Conservation (phyloP, 1,139 yeast genomes). For the Magnusiomyces sp. region DNA sequence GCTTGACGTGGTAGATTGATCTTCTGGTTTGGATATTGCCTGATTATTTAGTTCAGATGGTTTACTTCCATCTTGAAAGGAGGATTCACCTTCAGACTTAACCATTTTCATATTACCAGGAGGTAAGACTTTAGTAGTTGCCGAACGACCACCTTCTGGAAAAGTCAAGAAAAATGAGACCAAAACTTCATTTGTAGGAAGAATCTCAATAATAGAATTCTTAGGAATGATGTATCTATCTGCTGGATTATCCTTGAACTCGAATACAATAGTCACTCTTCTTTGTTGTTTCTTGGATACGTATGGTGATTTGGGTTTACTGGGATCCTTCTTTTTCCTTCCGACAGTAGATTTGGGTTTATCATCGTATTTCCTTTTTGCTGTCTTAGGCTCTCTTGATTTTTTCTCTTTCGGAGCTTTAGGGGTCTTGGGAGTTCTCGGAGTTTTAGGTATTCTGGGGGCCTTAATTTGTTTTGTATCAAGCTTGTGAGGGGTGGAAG, state of each 20-base stretch:
- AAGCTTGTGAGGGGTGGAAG: background rate
- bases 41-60: too few relatives aligned
- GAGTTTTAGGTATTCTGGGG: constrained; percentile 10
- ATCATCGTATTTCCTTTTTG: constrained; percentile 12
- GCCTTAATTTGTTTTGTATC: constrained; percentile 2
- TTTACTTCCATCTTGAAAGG: too few relatives aligned
- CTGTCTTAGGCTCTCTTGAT: background rate
- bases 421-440: constrained; percentile 21
- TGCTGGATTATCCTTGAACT: constrained; percentile 70
- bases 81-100: too few relatives aligned
- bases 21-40: too few relatives aligned
- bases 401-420: constrained; percentile 19
- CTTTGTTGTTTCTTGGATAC: constrained; percentile 32
- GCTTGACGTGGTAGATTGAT: too few relatives aligned
- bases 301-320: constrained; percentile 19
- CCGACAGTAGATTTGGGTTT: constrained; percentile 8
- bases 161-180: constrained; percentile 54
- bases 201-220: constrained; percentile 62
- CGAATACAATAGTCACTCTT: constrained; percentile 73
- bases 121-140: constrained; percentile 5
- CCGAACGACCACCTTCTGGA: constrained; percentile 17
- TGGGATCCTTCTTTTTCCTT: constrained; percentile 13
- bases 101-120: constrained; percentile 10
- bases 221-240: constrained; percentile 70
- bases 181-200: constrained; percentile 44